Percentiles rank a stretch among this genome's conserved stretches.
Evolutionary conservation across 208 protist genomes (phyloP).

Genomic region (Acanthamoeba sp.): DNA sequence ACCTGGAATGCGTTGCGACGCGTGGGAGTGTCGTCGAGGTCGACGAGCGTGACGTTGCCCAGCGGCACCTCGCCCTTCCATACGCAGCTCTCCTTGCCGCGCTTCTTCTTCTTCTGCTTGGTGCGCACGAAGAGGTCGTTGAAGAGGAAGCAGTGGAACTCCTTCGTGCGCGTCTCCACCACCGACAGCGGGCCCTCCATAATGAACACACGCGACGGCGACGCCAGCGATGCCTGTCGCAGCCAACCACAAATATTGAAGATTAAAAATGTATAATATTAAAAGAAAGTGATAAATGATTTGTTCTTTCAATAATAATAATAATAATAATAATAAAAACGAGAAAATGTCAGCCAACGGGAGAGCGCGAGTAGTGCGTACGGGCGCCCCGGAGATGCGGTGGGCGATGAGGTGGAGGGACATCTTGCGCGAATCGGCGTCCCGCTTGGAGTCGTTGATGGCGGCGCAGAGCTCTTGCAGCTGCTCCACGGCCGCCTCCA

Average conservation of each 20-base stretch:
- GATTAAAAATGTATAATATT: no score
- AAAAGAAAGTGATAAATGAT: no score
- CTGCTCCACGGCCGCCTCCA: slow-evolving; percentile 4
- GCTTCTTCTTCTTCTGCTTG: slow-evolving; percentile 2
- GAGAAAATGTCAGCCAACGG: background rate
- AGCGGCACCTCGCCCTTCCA: slow-evolving; percentile 23
- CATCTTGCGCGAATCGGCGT: slow-evolving; percentile 37
- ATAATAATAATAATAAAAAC: no score
- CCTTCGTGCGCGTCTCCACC: background rate
- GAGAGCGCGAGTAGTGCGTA: background rate
- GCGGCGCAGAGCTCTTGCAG: background rate
- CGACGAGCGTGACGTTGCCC: slow-evolving; percentile 29
- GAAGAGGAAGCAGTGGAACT: slow-evolving; percentile 41
- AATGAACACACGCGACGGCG: slow-evolving; percentile 2
- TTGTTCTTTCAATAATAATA: no score
- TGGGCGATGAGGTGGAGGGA: slow-evolving; percentile 4
- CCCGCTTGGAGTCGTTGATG: slow-evolving; percentile 35
- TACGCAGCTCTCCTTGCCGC: background rate
- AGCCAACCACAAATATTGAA: no score
- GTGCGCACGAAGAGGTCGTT: slow-evolving; percentile 41
- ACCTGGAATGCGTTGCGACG: slow-evolving; percentile 21
- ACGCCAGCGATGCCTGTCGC: background rate
- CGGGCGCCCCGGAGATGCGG: background rate
- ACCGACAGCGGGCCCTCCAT: slow-evolving; percentile 19
- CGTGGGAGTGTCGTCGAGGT: background rate